These are phyloP conservation scores for Yamadazyma songkhlaensis DNA, from an alignment of 1,139 yeast genomes.

Conservation along the genomic window DNA sequence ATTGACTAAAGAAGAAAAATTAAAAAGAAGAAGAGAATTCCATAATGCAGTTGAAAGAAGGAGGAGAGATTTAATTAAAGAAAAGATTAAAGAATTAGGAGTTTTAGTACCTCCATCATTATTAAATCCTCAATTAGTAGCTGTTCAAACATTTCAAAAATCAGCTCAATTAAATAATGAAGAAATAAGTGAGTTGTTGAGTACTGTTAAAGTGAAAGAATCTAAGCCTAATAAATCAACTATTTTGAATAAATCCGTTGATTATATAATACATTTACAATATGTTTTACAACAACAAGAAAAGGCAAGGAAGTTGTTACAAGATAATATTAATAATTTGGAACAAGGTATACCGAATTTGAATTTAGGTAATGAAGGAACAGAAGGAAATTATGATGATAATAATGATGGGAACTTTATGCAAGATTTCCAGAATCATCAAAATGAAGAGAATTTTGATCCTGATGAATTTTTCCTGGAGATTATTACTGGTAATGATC, in stretches of 20 bases:
- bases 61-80: conserved; percentile 74
- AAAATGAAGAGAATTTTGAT: conserved; percentile 18
- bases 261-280: conserved; percentile 56
- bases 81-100: conserved; percentile 71
- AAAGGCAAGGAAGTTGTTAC: conserved; percentile 20
- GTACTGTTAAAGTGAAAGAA: conserved; percentile 52
- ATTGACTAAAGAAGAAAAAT: conserved; percentile 65
- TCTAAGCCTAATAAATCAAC: conserved; percentile 72
- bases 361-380: background rate
- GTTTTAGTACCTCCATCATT: conserved; percentile 69
- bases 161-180: conserved; percentile 26
- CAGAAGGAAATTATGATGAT: too few relatives aligned
- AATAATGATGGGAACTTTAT: conserved; percentile 11
- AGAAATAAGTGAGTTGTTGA: conserved; percentile 37
- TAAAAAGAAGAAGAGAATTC: conserved; percentile 68
- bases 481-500: conserved; percentile 14
- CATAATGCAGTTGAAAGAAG: conserved; percentile 83
- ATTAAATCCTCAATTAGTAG: conserved; percentile 48
- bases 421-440: conserved; percentile 17
- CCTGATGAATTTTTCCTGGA: conserved; percentile 23
- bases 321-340: conserved; percentile 15
- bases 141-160: conserved; percentile 47
- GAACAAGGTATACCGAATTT: conserved; percentile 7
- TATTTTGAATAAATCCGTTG: conserved; percentile 65
- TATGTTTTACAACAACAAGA: conserved; percentile 41